phyloP scores from a whole-genome alignment of 1,284 basidiomycete genomes.

The Papiliotrema flavescens region DNA sequence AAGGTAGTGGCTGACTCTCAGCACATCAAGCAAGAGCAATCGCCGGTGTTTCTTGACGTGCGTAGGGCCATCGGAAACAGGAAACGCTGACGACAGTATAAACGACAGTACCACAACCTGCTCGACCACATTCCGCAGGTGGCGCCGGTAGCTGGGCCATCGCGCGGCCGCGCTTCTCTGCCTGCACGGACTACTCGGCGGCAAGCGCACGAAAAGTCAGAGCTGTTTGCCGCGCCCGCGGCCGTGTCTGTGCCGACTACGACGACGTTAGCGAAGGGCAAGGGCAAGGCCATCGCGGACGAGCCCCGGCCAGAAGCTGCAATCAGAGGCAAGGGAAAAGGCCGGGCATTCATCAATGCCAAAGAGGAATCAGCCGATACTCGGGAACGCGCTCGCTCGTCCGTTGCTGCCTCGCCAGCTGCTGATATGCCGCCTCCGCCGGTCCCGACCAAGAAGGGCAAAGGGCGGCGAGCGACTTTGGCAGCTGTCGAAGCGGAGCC shows the following conservation, averaged over 20 bases:
- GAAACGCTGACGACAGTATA: constrained; percentile 24
- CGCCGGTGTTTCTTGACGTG: constrained; percentile 68
- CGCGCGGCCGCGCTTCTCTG: constrained; percentile 14
- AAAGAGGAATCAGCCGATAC: neutral
- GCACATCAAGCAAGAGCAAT: constrained; percentile 69
- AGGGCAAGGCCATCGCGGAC: constrained; percentile 13
- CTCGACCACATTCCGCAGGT: constrained; percentile 25
- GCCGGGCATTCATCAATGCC: neutral
- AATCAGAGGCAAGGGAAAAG: constrained; percentile 6
- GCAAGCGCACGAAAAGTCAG: constrained; percentile 33
- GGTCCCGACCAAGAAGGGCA: constrained; percentile 11
- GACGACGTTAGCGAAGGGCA: constrained; percentile 13
- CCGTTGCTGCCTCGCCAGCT: neutral
- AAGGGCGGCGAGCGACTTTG: constrained; percentile 23
- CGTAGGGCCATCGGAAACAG: constrained; percentile 18
- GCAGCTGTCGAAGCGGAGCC: neutral
- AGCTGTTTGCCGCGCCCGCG: constrained; percentile 18
- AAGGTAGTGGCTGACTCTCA: constrained; percentile 38
- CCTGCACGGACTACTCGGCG: constrained; percentile 39
- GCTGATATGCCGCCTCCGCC: constrained; percentile 31
- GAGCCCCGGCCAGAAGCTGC: constrained; percentile 1
- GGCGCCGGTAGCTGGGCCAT: constrained; percentile 25
- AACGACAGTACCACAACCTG: constrained; percentile 30
- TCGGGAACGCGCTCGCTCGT: neutral
- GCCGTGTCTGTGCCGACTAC: neutral